Evolutionary conservation across 1,284 basidiomycete species (phyloP), one percentile per base, ranked within the genome.

Genomic region (Anthracocystis walkeri): DNA sequence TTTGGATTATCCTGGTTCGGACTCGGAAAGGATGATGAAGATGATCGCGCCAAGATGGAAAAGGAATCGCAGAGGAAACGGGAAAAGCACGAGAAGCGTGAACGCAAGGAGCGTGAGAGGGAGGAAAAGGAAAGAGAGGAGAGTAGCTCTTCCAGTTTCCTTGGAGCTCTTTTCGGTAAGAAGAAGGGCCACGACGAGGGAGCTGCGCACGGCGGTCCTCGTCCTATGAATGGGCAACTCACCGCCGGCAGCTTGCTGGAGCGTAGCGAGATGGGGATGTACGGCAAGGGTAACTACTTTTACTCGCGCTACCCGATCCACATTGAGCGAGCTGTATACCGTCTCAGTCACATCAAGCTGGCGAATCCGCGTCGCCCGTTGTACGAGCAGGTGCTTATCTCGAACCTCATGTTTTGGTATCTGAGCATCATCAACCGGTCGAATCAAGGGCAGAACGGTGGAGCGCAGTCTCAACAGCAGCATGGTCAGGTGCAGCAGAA

Each of bases 381-480:
- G 18, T 98, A 97, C 82, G 97, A 99, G 87, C 96, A 99, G 86
- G 96, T 99, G 54, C 87, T 99, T 69, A 99, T 99, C 86, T 97
- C 94, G 81, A 99, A 99, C 86, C 88, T 99, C 78, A 99, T 98
- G 95, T 99, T 99, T 88, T 99, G 96, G 96, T 99, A 99, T 85
- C 89, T 99, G 42, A 93, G 94, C n/a, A 90, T 99, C 74, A 97
- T 99, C 87, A 97, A 98, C 85, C 94, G 88, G 35, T 85, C 87
- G 7, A 80, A 82, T 52, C 87, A 87, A 67, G 85, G 86, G 58
- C 87, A 87, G 62, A 33, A 50, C 21, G 44, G 42, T 33, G 65
- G 41, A 10, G 42, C 33, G 7, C 63, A 65, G 31, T 2, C 48
- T 83, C 87, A 75, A 75, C 86, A 29, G 64, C 86, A 29, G 63